A percentile compares a stretch with the other conserved stretches of the same genome.
Conservation (phyloP, 768 basidiomycete genomes). For the Collybiopsis confluens region DNA sequence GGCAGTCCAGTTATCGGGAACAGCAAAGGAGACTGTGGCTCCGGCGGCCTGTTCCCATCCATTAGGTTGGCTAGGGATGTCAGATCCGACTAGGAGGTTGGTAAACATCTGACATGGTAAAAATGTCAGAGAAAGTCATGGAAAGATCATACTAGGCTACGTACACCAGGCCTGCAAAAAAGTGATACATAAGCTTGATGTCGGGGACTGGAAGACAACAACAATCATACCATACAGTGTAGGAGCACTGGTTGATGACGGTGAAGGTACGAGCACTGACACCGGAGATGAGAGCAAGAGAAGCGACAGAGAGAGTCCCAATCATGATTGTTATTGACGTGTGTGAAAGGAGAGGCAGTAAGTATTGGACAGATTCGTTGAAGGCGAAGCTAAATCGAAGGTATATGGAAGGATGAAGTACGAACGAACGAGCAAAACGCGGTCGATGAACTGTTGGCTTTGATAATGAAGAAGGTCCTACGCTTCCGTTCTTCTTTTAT, state of each 20-base stretch:
- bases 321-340: constrained; percentile 4
- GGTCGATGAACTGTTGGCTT: too few species aligned
- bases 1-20: constrained; percentile 49
- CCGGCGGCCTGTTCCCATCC: constrained; percentile 32
- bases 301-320: background rate
- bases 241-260: constrained; percentile 28
- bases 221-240: constrained; percentile 44
- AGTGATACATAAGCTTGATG: background rate
- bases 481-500: too few species aligned
- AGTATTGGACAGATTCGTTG: background rate
- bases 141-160: constrained; percentile 1
- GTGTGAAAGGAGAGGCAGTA: background rate
- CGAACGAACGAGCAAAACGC: too few species aligned
- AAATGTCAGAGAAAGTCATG: background rate
- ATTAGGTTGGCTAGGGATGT: constrained; percentile 24
- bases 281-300: background rate
- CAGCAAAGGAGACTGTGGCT: constrained; percentile 29
- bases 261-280: constrained; percentile 8
- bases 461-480: background rate
- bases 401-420: too few species aligned
- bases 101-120: constrained; percentile 35
- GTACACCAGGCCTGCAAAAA: constrained; percentile 39
- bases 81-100: constrained; percentile 33
- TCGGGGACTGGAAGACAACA: too few species aligned
- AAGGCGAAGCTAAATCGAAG: background rate